Evolutionary conservation across 441 rosid genomes (phyloP).

Genomic region (Aquilaria agallochum): DNA sequence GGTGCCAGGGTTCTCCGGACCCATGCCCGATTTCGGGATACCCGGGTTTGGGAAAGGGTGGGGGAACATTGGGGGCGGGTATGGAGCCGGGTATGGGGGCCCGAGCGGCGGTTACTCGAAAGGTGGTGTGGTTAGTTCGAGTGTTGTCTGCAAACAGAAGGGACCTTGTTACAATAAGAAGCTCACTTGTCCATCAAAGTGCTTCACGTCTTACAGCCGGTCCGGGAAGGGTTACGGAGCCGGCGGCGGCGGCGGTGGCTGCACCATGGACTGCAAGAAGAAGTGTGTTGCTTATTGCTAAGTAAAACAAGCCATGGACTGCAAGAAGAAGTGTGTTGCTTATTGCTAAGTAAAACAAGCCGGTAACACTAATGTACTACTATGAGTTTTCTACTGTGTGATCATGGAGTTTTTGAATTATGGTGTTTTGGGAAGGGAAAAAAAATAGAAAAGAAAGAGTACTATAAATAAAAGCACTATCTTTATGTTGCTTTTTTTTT

Average conservation of each 20-base stretch:
- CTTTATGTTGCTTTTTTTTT: too few species aligned
- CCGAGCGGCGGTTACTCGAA: slow-evolving; percentile 69
- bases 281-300: slow-evolving; percentile 85
- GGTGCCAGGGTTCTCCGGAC: slow-evolving; percentile 48
- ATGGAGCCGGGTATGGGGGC: slow-evolving; percentile 73
- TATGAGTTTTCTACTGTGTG: too few species aligned
- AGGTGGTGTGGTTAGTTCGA: slow-evolving; percentile 60
- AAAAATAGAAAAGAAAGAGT: too few species aligned
- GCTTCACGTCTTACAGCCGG: slow-evolving; percentile 71
- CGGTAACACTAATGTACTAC: too few species aligned
- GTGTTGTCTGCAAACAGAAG: slow-evolving; percentile 64
- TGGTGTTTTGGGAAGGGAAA: too few species aligned
- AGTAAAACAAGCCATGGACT: slow-evolving; percentile 38
- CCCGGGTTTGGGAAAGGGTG: slow-evolving; percentile 55
- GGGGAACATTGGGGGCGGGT: slow-evolving; percentile 66
- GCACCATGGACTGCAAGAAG: slow-evolving; percentile 94
- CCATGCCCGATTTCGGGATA: slow-evolving; percentile 43
- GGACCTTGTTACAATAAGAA: slow-evolving; percentile 85
- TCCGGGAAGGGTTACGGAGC: slow-evolving; percentile 87
- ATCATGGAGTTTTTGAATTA: too few species aligned
- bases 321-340: slow-evolving; percentile 90
- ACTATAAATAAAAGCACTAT: too few species aligned
- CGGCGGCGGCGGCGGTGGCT: slow-evolving; percentile 95
- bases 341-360: slow-evolving; percentile 40
- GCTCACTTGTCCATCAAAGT: slow-evolving; percentile 89